Evolutionary conservation across 768 basidiomycete species (phyloP).

Genomic region (Gyrodon lividus): DNA sequence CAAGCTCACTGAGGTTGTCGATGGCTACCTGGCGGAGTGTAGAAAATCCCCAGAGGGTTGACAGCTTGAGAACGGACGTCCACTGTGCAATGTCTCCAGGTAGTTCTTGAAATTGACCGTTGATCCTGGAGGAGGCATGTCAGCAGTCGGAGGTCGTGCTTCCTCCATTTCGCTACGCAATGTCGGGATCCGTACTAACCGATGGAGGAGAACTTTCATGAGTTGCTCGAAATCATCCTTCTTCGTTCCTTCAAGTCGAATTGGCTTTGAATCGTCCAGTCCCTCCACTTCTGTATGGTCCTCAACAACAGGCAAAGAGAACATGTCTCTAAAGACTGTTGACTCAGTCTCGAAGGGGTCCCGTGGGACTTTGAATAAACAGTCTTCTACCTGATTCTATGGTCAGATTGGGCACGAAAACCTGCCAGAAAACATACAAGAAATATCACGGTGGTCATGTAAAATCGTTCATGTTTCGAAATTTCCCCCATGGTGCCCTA

Average conservation of each 20-base stretch:
- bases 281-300: constrained; percentile 8
- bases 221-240: constrained; percentile 18
- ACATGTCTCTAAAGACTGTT: constrained; percentile 19
- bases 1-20: constrained; percentile 9
- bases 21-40: constrained; percentile 30
- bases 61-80: constrained; percentile 37
- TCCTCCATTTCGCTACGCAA: neutral
- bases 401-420: too few species aligned
- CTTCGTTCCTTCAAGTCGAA: constrained; percentile 12
- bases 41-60: constrained; percentile 37
- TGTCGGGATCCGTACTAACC: constrained; percentile 6
- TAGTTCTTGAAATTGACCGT: constrained; percentile 19
- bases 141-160: neutral
- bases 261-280: constrained; percentile 12
- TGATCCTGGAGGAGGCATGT: neutral
- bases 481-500: neutral
- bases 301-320: constrained; percentile 12
- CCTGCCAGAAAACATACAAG: constrained; percentile 1
- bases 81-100: constrained; percentile 28
- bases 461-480: constrained; percentile 5
- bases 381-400: constrained; percentile 18
- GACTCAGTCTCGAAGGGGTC: constrained; percentile 16
- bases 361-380: constrained; percentile 21
- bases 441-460: constrained; percentile 15
- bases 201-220: constrained; percentile 12